phyloP scores from a whole-genome alignment of 305 asterid species.

The Fraxinus albicans region DNA sequence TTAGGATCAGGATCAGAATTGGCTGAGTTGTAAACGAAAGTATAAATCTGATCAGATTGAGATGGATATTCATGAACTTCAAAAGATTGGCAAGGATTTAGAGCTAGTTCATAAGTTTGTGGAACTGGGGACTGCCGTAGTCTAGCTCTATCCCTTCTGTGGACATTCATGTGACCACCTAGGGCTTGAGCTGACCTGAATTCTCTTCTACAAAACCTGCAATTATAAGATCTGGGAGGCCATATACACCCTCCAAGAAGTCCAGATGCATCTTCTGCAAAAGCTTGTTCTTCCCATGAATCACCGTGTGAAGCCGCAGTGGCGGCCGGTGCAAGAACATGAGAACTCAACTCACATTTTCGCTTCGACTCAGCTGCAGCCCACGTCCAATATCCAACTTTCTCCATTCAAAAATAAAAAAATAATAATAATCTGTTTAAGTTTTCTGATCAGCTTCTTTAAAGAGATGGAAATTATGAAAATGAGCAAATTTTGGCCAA shows the following conservation, averaged over 20 bases:
- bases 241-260: constrained; percentile 75
- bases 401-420: constrained; percentile 44
- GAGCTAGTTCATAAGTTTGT: constrained; percentile 19
- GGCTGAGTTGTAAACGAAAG: constrained; percentile 41
- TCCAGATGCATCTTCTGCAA: constrained; percentile 86
- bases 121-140: constrained; percentile 57
- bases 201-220: constrained; percentile 83
- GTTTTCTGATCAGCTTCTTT: not conserved
- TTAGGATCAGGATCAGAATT: constrained; percentile 30
- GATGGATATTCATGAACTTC: constrained; percentile 32
- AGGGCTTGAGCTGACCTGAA: constrained; percentile 94
- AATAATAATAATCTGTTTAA: not conserved
- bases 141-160: constrained; percentile 85
- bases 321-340: constrained; percentile 6
- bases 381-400: constrained; percentile 66
- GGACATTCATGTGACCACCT: constrained; percentile 97
- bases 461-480: not conserved
- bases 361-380: constrained; percentile 28
- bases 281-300: constrained; percentile 91
- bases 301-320: constrained; percentile 39
- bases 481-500: constrained; percentile 31
- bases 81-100: constrained; percentile 11
- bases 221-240: constrained; percentile 96
- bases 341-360: constrained; percentile 38
- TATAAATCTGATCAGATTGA: constrained; percentile 24